Evolutionary conservation across 129 eudicot genomes (phyloP), one percentile per base, ranked within the genome.

Genomic region (Flaveria bidentis): DNA sequence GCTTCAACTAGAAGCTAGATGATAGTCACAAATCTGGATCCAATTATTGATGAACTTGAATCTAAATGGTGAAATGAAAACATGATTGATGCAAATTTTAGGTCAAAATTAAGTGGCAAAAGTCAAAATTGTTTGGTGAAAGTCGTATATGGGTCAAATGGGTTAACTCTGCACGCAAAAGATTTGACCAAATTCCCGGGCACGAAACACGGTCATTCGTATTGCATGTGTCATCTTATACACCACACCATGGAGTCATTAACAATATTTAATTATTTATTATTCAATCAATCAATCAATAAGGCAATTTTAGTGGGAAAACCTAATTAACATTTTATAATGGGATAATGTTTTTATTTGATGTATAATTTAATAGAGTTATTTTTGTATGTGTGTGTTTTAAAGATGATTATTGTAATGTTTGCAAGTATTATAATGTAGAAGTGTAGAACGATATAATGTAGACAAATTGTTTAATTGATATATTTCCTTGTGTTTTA

Each of bases 1-100:
- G 83, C 83, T 80, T 80, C 79, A 52, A 39, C 55, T 16, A 45
- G 74, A 80, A 80, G 78, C 73, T 72, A 67, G 74, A 67, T 51
- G 23, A 55, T 77, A 1, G 13, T 49, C 50, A 49, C 11, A 22
- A 20, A 50, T 41, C 56, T 28, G 84, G 61, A 80, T 80, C 79
- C 75, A 73, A 66, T 67, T 75, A 76, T 67, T 26, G 23, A n/a
- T 66, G 73, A 17, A 50, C 14, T 14, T 30, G 71, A 78, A 51
- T 62, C 44, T 13, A 47, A 22, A 47, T 6, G 22, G 16, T 52
- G 71, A 78, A 78, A 46, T 22, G 62, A 63, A 62, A 49, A 70
- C 82, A n/a, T 60, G 69, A 53, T 73, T 68, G 60, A 62, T 72
- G 56, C 33, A 50, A 33, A 71, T 0, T 30, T 70, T 71, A 70